Evolutionary conservation across 108 stramenopile genomes (phyloP), one percentile per base, ranked within the genome.

Genomic region (Cyclotella baltica): DNA sequence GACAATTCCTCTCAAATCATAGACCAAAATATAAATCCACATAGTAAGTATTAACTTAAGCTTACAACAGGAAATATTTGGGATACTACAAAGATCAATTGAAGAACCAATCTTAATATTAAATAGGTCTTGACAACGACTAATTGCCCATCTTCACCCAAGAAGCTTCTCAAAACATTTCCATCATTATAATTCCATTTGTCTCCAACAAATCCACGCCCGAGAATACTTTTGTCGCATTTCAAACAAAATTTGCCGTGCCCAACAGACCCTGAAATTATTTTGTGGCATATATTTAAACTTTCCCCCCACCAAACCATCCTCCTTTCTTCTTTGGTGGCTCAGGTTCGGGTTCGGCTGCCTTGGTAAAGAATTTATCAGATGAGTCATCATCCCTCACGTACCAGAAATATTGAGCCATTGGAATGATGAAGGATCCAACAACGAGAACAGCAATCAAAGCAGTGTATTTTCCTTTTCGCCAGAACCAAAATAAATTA

Each of bases 341-440:
- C 23, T 83, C 84, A n/a, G 87, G 86, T 18, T 73, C 81, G 33
- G 82, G 78, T 30, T 77, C 83, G 20, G 86, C 77, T 48, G 72
- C 73, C 56, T 71, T 70, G 34, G 78, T 71, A 71, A 94, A 94
- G 88, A 94, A 94, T 75, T 87, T 82, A 46, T 96, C 94, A 27
- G 91, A 85, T 36, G 90, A 90, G 66, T 93, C 91, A 67, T 96
- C 94, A 77, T 96, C 94, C 34, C 81, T 84, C 30, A 98, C 94
- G 83, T 97, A 98, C 97, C 97, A 98, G 72, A 95, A 98, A 81
- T 98, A 98, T 83, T 98, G 97, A 20, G 95, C 97, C 97, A 98
- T 98, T 31, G 97, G 97, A 85, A 98, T 93, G 74, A 98, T 84
- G 87, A 98, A 98, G 37, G 95, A 96, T 35, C 97, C 97, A 38